Evolutionary conservation across 768 basidiomycete species (phyloP).

Genomic region (Sistotremastrum suecicum): DNA sequence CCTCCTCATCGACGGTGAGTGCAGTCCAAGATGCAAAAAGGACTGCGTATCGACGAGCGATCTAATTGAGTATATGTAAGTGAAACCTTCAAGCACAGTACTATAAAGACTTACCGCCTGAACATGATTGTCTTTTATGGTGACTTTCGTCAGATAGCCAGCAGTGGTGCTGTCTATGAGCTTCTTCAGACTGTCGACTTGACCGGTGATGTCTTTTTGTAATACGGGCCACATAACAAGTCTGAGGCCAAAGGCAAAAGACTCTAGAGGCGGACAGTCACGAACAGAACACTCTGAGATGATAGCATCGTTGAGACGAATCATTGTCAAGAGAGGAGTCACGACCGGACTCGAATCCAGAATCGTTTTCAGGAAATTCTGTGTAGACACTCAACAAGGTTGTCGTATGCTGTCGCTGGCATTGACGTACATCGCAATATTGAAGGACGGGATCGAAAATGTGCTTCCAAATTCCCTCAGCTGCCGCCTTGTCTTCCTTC

Average conservation of each 20-base stretch:
- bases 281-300: slow-evolving; percentile 63
- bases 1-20: slow-evolving; percentile 76
- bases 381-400: not conserved
- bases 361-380: slow-evolving; percentile 57
- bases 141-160: slow-evolving; percentile 48
- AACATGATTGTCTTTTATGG: slow-evolving; percentile 58
- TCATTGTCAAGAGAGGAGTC: slow-evolving; percentile 76
- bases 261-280: slow-evolving; percentile 65
- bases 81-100: not conserved
- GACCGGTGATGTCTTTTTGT: slow-evolving; percentile 75
- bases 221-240: slow-evolving; percentile 90
- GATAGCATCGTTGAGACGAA: slow-evolving; percentile 76
- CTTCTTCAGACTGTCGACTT: slow-evolving; percentile 71
- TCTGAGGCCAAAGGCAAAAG: slow-evolving; percentile 66
- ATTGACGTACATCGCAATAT: slow-evolving; percentile 54
- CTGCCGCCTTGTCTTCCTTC: slow-evolving; percentile 45
- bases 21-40: slow-evolving; percentile 76
- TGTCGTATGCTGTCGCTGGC: not conserved
- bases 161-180: slow-evolving; percentile 57
- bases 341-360: slow-evolving; percentile 65
- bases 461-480: slow-evolving; percentile 76
- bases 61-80: slow-evolving; percentile 20
- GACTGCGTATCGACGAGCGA: slow-evolving; percentile 63
- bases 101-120: slow-evolving; percentile 32
- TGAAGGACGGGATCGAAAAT: slow-evolving; percentile 84